A percentile compares a stretch with the other conserved stretches of the same genome.
These are phyloP conservation scores for Colletotrichum incanum DNA, from an alignment of 2,329 filamentous ascomycete species.

Conservation along the genomic window DNA sequence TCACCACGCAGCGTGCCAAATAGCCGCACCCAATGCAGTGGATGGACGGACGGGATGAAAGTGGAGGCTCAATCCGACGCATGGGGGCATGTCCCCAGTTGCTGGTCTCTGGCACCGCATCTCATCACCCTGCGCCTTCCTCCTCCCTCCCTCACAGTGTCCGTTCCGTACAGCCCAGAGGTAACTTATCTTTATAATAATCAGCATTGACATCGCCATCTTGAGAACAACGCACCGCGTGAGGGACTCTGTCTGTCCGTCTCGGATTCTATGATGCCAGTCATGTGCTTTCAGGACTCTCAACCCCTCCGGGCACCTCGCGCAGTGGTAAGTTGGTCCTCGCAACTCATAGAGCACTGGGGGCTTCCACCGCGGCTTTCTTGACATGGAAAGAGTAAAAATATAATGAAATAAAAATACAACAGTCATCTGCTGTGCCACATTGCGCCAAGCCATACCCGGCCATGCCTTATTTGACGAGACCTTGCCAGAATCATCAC, in stretches of 20 bases:
- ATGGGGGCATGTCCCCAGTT: constrained; percentile 14
- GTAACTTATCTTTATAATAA: too few species aligned
- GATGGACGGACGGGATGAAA: constrained; percentile 34
- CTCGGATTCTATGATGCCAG: background rate
- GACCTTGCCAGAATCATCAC: constrained; percentile 20
- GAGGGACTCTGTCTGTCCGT: background rate
- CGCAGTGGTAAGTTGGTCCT: background rate
- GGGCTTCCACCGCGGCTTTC: background rate
- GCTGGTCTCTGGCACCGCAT: background rate
- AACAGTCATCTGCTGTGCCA: constrained; percentile 1
- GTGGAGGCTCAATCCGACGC: constrained; percentile 37
- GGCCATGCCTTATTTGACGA: constrained; percentile 9
- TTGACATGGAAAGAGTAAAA: background rate
- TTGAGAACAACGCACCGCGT: background rate
- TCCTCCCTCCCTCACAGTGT: background rate
- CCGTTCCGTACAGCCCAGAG: background rate
- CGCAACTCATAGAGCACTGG: background rate
- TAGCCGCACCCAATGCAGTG: constrained; percentile 35
- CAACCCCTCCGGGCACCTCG: background rate
- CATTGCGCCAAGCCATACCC: constrained; percentile 7
- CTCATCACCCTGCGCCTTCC: background rate
- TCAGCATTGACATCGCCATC: background rate
- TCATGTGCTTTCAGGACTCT: background rate
- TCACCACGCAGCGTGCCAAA: constrained; percentile 11
- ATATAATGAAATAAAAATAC: background rate